Conservation (phyloP, 164 flowering plant genomes). For the Berberis vulgaris region DNA sequence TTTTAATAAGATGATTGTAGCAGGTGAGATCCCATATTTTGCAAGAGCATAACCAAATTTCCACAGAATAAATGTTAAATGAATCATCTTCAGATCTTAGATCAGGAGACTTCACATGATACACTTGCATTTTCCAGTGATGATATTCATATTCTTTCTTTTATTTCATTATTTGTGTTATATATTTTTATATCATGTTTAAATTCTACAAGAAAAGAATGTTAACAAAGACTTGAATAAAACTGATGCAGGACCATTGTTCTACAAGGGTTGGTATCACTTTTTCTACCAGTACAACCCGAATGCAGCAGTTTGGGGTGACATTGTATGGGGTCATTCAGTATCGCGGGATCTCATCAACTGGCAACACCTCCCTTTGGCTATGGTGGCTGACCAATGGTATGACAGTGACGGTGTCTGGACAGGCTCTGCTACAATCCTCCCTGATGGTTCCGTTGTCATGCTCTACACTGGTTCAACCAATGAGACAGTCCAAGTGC, state of each 20-base stretch:
- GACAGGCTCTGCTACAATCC: conserved; percentile 87
- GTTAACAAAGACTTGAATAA: background rate
- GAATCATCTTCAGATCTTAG: background rate
- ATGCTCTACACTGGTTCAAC: conserved; percentile 87
- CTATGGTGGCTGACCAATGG: conserved; percentile 75
- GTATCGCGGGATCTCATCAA: conserved; percentile 70
- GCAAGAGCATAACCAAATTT: too few relatives aligned
- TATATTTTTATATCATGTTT: too few relatives aligned
- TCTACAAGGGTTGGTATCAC: conserved; percentile 83
- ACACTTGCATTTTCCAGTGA: background rate
- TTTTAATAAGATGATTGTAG: too few relatives aligned
- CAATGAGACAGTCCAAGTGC: conserved; percentile 55
- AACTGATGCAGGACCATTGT: conserved; percentile 60
- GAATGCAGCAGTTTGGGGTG: conserved; percentile 75
- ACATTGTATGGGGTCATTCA: conserved; percentile 86
- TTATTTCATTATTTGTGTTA: background rate
- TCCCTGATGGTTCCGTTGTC: conserved; percentile 48
- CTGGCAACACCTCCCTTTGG: conserved; percentile 73
- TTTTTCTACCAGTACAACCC: conserved; percentile 91
- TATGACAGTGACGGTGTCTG: conserved; percentile 74
- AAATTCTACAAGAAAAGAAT: background rate
- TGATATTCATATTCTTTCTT: background rate
- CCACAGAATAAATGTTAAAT: background rate
- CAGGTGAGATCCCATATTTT: too few relatives aligned
- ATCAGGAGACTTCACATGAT: background rate